Conservation (phyloP, 371 early-diverging fungal genomes). For the Vairimorpha necatrix region DNA sequence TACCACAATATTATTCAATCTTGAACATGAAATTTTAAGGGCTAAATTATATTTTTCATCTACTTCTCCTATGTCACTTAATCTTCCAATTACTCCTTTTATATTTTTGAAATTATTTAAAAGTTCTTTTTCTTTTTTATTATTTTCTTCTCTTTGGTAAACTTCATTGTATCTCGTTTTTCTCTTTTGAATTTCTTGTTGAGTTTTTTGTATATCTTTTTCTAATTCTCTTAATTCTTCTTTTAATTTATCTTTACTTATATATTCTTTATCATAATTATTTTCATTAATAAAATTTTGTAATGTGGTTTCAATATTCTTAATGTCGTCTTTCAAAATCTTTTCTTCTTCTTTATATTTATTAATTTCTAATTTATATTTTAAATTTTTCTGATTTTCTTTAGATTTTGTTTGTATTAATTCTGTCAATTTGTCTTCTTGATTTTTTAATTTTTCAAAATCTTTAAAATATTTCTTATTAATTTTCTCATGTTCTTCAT, state of each 20-base stretch:
- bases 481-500: neutral
- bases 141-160: slow-evolving; percentile 29
- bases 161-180: slow-evolving; percentile 27
- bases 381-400: neutral
- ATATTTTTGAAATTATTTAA: slow-evolving; percentile 36
- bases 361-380: neutral
- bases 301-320: slow-evolving; percentile 12
- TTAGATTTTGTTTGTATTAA: slow-evolving; percentile 16
- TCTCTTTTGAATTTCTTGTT: slow-evolving; percentile 33
- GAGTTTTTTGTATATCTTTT: slow-evolving; percentile 33
- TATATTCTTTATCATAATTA: slow-evolving; percentile 4
- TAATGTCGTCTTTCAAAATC: neutral
- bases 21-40: slow-evolving; percentile 78
- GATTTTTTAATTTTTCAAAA: slow-evolving; percentile 11
- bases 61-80: slow-evolving; percentile 89
- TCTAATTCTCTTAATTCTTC: slow-evolving; percentile 1
- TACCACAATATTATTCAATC: slow-evolving; percentile 88
- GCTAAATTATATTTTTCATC: slow-evolving; percentile 88
- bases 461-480: slow-evolving; percentile 7
- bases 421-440: slow-evolving; percentile 1
- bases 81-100: slow-evolving; percentile 69
- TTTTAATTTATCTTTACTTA: slow-evolving; percentile 8
- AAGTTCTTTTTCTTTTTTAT: slow-evolving; percentile 46
- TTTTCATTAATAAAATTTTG: slow-evolving; percentile 35
- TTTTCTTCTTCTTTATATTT: neutral